Evolutionary conservation across 1,284 basidiomycete species (phyloP).

Genomic region (Trametes polyzona): DNA sequence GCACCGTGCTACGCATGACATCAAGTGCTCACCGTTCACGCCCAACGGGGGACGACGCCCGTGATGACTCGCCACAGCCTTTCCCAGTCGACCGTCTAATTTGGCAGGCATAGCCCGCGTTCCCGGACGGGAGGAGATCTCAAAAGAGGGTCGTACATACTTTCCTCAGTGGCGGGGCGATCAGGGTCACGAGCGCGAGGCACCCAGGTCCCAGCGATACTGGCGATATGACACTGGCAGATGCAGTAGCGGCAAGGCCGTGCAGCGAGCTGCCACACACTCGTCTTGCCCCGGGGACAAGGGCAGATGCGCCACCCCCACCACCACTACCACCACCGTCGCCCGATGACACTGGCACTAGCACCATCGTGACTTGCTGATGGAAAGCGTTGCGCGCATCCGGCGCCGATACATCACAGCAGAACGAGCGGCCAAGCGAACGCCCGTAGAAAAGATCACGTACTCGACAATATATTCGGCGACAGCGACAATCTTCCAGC

Average conservation of each 20-base stretch:
- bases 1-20: no score
- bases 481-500: conserved; percentile 1
- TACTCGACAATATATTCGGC: not conserved
- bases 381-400: not conserved
- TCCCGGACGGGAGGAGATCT: not conserved
- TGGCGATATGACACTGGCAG: not conserved
- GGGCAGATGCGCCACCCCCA: conserved; percentile 3
- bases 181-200: not conserved
- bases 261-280: no score
- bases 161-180: not conserved
- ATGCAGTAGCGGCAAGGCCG: not conserved
- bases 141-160: not conserved
- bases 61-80: no score
- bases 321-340: not conserved
- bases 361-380: not conserved
- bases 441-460: no score
- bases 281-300: no score
- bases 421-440: not conserved
- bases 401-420: not conserved
- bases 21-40: no score
- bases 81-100: not conserved
- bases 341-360: not conserved
- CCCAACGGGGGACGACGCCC: no score
- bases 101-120: no score
- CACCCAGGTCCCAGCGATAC: no score